phyloP scores from a whole-genome alignment of 371 early-diverging fungal genomes.

The Dinochytrium kinnereticum region DNA sequence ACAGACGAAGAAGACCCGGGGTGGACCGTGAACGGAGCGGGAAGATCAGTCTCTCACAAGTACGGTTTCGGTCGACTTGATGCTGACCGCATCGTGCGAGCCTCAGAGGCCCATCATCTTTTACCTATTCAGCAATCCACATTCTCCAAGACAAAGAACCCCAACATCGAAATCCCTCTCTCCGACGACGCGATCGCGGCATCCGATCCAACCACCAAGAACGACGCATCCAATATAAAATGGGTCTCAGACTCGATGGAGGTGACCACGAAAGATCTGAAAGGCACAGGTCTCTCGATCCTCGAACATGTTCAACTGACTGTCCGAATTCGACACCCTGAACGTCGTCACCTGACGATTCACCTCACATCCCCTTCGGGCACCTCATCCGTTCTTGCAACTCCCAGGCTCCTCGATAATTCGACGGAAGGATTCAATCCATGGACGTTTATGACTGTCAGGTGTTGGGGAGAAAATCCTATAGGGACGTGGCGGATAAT shows the following conservation, averaged over 20 bases:
- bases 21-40: constrained; percentile 41
- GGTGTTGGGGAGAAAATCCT: constrained; percentile 76
- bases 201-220: too few species aligned
- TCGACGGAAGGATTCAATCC: constrained; percentile 71
- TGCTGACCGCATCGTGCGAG: constrained; percentile 77
- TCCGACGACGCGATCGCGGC: too few species aligned
- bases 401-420: constrained; percentile 70
- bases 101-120: constrained; percentile 71
- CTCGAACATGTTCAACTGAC: constrained; percentile 89
- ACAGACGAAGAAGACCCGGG: constrained; percentile 54
- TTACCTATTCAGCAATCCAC: constrained; percentile 54
- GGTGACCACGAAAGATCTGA: constrained; percentile 41
- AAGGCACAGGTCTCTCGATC: neutral
- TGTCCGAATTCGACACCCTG: constrained; percentile 74
- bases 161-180: constrained; percentile 24
- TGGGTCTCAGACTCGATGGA: constrained; percentile 46
- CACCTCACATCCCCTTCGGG: constrained; percentile 76
- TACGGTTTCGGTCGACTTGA: constrained; percentile 92
- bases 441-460: constrained; percentile 94
- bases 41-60: constrained; percentile 77
- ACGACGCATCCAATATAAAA: too few species aligned
- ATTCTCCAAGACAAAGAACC: constrained; percentile 60
- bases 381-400: constrained; percentile 71
- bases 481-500: constrained; percentile 34
- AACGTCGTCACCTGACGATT: constrained; percentile 79